phyloP scores from a whole-genome alignment of 345 rosid genomes.

The Kernera saxatilis region DNA sequence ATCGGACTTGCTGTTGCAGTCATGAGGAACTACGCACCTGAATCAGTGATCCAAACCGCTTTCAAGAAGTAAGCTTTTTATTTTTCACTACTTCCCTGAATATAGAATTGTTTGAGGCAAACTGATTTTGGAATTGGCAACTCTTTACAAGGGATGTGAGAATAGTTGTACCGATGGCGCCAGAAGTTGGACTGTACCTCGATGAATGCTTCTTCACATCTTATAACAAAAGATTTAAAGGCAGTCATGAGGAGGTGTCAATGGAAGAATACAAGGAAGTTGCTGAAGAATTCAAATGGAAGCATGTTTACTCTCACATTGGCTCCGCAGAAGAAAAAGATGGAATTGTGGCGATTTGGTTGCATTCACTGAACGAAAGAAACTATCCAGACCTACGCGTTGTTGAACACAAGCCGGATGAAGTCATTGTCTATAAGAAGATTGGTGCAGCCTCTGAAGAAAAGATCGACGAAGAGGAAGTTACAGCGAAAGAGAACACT shows the following conservation, averaged over 20 bases:
- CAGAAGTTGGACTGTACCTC: slow-evolving; percentile 94
- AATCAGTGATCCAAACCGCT: slow-evolving; percentile 59
- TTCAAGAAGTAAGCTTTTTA: slow-evolving; percentile 51
- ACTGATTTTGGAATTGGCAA: not conserved
- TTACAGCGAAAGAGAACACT: not conserved
- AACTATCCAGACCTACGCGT: slow-evolving; percentile 66
- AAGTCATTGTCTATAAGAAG: slow-evolving; percentile 32
- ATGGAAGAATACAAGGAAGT: slow-evolving; percentile 68
- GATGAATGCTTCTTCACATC: slow-evolving; percentile 89
- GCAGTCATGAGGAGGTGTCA: slow-evolving; percentile 77
- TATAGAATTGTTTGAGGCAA: not conserved
- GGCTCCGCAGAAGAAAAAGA: slow-evolving; percentile 76
- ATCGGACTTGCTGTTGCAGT: slow-evolving; percentile 85
- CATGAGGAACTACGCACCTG: slow-evolving; percentile 77
- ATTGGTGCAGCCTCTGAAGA: slow-evolving; percentile 9
- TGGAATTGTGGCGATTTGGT: slow-evolving; percentile 79
- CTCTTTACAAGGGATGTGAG: slow-evolving; percentile 47
- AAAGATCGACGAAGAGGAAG: slow-evolving; percentile 10
- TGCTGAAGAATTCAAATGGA: slow-evolving; percentile 79
- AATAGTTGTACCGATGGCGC: slow-evolving; percentile 81
- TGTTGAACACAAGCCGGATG: slow-evolving; percentile 15
- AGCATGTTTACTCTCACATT: slow-evolving; percentile 75
- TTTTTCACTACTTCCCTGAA: not conserved
- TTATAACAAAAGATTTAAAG: slow-evolving; percentile 75
- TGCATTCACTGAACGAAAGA: slow-evolving; percentile 84